Percentiles rank a stretch among this genome's conserved stretches.
Evolutionary conservation across 345 rosid species (phyloP).

Genomic region (Brassica nigra): DNA sequence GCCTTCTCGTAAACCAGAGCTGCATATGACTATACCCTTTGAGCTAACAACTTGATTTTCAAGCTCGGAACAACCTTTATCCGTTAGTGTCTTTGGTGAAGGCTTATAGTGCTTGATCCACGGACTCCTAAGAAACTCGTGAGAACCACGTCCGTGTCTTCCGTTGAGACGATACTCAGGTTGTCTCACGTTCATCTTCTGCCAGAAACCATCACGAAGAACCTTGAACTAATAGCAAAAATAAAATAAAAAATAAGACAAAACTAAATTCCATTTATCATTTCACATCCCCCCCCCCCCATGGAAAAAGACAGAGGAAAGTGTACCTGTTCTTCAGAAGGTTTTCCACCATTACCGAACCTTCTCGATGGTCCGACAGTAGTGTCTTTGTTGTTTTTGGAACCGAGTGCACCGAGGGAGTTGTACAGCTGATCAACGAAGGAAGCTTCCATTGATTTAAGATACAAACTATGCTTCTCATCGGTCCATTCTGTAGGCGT

Average conservation of each 20-base stretch:
- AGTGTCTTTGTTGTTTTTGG: slow-evolving; percentile 39
- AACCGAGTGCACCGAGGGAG: slow-evolving; percentile 42
- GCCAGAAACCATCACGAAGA: slow-evolving; percentile 69
- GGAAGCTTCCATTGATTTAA: slow-evolving; percentile 88
- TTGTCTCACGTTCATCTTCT: slow-evolving; percentile 57
- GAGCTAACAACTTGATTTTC: slow-evolving; percentile 34
- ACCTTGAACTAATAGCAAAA: slow-evolving; percentile 60
- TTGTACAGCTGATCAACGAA: slow-evolving; percentile 74
- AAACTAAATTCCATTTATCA: not conserved
- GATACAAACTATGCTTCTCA: slow-evolving; percentile 86
- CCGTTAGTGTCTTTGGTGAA: slow-evolving; percentile 29
- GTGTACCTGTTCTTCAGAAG: slow-evolving; percentile 67
- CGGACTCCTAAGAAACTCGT: slow-evolving; percentile 48
- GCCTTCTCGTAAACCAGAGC: slow-evolving; percentile 36
- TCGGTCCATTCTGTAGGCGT: slow-evolving; percentile 71
- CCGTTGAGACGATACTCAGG: slow-evolving; percentile 43
- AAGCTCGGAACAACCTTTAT: slow-evolving; percentile 31
- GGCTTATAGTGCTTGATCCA: slow-evolving; percentile 71
- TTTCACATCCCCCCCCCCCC: slow-evolving; percentile 47
- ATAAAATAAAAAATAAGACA: not conserved
- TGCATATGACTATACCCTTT: slow-evolving; percentile 30
- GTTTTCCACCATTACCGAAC: slow-evolving; percentile 5
- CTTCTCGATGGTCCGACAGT: slow-evolving; percentile 38
- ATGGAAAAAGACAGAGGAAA: not conserved
- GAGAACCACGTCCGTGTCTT: slow-evolving; percentile 31